Evolutionary conservation across 2,329 filamentous ascomycete species (phyloP).

Genomic region (Aspergillus thermomutatus): DNA sequence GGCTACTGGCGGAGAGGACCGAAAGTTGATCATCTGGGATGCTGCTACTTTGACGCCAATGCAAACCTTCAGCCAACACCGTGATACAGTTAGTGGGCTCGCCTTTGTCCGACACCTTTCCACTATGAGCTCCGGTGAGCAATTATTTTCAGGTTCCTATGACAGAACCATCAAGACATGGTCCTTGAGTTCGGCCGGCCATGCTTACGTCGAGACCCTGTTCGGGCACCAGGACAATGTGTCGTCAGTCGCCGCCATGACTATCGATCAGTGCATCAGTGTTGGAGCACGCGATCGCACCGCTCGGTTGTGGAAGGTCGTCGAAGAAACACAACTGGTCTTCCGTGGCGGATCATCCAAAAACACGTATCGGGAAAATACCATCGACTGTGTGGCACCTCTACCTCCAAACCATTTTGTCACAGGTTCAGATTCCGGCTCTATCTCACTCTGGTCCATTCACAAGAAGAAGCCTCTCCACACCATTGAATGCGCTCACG

Average conservation of each 20-base stretch:
- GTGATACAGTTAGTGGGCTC: conserved; percentile 79
- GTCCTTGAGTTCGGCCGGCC: conserved; percentile 71
- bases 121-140: conserved; percentile 59
- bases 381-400: conserved; percentile 87
- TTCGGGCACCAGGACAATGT: conserved; percentile 95
- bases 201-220: conserved; percentile 91
- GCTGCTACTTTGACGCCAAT: conserved; percentile 73
- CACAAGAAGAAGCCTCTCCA: conserved; percentile 93
- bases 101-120: conserved; percentile 77
- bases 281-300: conserved; percentile 90
- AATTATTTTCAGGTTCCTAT: conserved; percentile 84
- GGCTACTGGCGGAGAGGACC: conserved; percentile 83
- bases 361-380: conserved; percentile 65
- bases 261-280: conserved; percentile 83
- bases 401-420: conserved; percentile 89
- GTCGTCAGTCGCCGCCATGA: conserved; percentile 75
- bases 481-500: conserved; percentile 77
- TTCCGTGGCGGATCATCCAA: conserved; percentile 72
- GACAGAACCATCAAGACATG: conserved; percentile 95
- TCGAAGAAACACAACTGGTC: conserved; percentile 91
- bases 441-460: conserved; percentile 79
- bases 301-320: conserved; percentile 90
- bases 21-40: conserved; percentile 83
- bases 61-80: conserved; percentile 85
- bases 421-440: conserved; percentile 89